Base-by-base conservation (phyloP, 164 flowering plant species). In the Liriodendron chinense region DNA sequence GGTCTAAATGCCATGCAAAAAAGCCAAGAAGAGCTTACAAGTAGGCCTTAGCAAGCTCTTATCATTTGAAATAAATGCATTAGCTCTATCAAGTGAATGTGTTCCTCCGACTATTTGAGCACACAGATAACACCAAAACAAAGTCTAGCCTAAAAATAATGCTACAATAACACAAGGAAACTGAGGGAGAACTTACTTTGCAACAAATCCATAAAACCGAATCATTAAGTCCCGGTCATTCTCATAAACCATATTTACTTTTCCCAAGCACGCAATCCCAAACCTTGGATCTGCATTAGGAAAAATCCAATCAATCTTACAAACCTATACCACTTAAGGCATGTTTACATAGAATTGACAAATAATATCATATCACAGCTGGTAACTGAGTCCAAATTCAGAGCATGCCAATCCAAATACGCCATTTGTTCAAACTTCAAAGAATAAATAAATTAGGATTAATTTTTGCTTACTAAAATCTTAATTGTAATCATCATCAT, bases 251-350 rank as follows among this genome's bases (percentile, higher is more conserved):
- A 80, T 47, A 81, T 85, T 90, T 75, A 91, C 86, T 82, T 90
- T 90, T 57, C 97, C 98, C 84, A 94, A 77, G 87, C 90, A 89
- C 78, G 92, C 78, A 64, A 93, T 85, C 22, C 98, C 97, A 85
- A 88, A 90, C 28, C 92, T 82, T 75, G 98, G 95, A 85, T 94
- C 98, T 94, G 91, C 57, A 78, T 73, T 3, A 74, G 69, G 18
- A 50, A 48, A 47, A 53, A n/a, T 25, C 18, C 7, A 28, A 64
- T 69, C 23, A 72, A 10, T 23, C 22, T 24, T 21, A 26, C 7
- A 18, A 73, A 23, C 24, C 7, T 21, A 21, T 23, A 18, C 28
- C 57, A 73, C 9, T 21, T 73, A 43, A 63, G 34, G 12, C 22
- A 34, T 59, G 66, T 28, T 70, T 16, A 12, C 53, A 69, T 69